phyloP scores from a whole-genome alignment of 179 eudicot genomes.

The Vitellaria paradoxa region DNA sequence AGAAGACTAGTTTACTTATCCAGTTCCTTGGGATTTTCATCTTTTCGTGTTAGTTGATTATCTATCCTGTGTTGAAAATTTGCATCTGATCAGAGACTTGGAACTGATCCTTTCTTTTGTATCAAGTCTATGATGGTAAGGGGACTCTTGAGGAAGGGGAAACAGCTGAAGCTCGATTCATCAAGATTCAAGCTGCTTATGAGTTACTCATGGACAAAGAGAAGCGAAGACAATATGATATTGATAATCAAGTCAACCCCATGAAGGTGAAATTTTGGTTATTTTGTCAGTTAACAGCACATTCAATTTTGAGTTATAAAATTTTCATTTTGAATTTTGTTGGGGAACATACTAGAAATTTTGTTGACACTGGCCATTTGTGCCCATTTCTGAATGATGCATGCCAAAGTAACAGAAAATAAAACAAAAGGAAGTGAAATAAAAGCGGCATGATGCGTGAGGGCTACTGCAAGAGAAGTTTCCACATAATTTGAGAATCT shows the following conservation, averaged over 20 bases:
- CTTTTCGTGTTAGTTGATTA: background rate
- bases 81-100: background rate
- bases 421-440: background rate
- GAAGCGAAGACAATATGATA: slow-evolving; percentile 71
- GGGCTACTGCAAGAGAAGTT: background rate
- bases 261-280: slow-evolving; percentile 62
- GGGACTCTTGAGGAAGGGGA: slow-evolving; percentile 95
- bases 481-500: no score
- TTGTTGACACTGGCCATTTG: background rate
- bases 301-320: background rate
- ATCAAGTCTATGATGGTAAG: slow-evolving; percentile 86
- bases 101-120: slow-evolving; percentile 18
- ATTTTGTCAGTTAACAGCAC: background rate
- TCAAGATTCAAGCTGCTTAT: slow-evolving; percentile 98
- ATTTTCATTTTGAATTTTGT: background rate
- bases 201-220: slow-evolving; percentile 84
- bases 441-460: background rate
- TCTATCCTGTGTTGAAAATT: background rate
- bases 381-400: background rate
- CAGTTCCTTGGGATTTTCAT: background rate
- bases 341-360: background rate
- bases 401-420: background rate
- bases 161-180: slow-evolving; percentile 93
- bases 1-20: background rate
- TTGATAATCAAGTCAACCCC: slow-evolving; percentile 79